Base-by-base conservation (phyloP, 768 basidiomycete genomes). In the Leccinellum rugosiceps region DNA sequence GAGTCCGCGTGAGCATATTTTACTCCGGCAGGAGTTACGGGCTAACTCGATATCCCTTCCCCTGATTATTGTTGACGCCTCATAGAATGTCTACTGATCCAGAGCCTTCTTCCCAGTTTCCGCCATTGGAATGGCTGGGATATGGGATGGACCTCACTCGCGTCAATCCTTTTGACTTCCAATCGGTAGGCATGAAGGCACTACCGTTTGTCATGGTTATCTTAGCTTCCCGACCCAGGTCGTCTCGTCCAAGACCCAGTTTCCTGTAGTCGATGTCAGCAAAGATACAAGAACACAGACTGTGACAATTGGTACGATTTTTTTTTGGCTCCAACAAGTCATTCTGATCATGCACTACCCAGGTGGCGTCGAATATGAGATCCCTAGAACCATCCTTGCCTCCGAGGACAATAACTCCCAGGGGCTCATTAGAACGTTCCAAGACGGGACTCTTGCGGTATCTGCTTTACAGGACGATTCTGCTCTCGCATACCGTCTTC, bases 81-180 rank as follows among this genome's bases (percentile, higher is more conserved):
- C 38, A 41, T n/a, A 41, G 4, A 4, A 41, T 56, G 55, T 44
- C 55, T n/a, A n/a, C 30, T 10, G 14, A 51, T 32, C 21, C 8
- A 35, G 1, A 21, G 4, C n/a, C n/a, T 10, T n/a, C 38, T 41
- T 21, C 32, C 23, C 43, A 54, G n/a, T 58, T 58, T 8, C 57
- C 52, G 34, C 52, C 57, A 11, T 26, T 58, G 46, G 46, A 35
- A n/a, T 54, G 52, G 52, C n/a, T 58, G 3, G 57, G 57, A 14
- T 58, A 26, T 43, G 57, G 57, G 3, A 6, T 58, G 38, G 44
- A 58, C 38, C 46, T 58, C 13, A 44, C 57, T 43, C 46, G 35
- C 17, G 3, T 55, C 13, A 26, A 58, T 6, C 52, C 57, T 19
- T 44, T 58, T 38, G 35, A 41, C 26, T 41, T 54, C 47, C 19